These are phyloP conservation scores for Hypholoma fasciculare DNA, from an alignment of 768 basidiomycete species.

Conservation along the genomic window DNA sequence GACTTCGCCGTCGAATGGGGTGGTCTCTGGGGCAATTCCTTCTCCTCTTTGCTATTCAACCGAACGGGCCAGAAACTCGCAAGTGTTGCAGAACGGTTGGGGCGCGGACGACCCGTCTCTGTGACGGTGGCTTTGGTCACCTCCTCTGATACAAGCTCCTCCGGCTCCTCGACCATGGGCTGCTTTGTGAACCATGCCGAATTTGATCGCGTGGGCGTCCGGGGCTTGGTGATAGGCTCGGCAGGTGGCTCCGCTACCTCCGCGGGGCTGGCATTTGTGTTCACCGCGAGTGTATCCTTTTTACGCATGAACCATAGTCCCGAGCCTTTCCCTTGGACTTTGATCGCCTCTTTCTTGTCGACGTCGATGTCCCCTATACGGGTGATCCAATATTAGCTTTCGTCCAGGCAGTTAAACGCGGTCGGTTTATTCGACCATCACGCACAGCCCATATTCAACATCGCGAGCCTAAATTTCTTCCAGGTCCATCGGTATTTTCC, in stretches of 20 bases:
- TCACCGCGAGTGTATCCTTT: constrained; percentile 31
- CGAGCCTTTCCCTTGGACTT: constrained; percentile 51
- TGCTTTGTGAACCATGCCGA: constrained; percentile 27
- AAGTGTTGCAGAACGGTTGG: constrained; percentile 26
- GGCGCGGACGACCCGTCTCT: constrained; percentile 3
- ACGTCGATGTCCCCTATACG: constrained; percentile 68
- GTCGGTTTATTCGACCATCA: constrained; percentile 8
- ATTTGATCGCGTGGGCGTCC: constrained; percentile 24
- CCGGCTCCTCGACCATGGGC: constrained; percentile 28
- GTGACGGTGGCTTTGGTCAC: constrained; percentile 4
- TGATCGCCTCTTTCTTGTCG: constrained; percentile 58
- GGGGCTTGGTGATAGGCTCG: constrained; percentile 7
- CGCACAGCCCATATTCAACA: constrained; percentile 83
- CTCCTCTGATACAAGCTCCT: constrained; percentile 22
- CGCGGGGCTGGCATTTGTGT: constrained; percentile 3
- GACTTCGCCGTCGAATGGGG: constrained; percentile 26
- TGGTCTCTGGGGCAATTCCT: constrained; percentile 23
- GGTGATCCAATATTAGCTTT: neutral
- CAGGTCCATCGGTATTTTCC: constrained; percentile 82
- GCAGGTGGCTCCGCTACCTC: constrained; percentile 1
- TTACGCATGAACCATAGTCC: constrained; percentile 56
- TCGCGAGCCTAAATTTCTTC: constrained; percentile 79
- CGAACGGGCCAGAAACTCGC: constrained; percentile 33
- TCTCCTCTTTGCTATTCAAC: constrained; percentile 31
- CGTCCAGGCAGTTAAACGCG: neutral